These are phyloP conservation scores for Trichoderma sp. DNA, from an alignment of 2,329 filamentous ascomycete species.

Conservation along the genomic window DNA sequence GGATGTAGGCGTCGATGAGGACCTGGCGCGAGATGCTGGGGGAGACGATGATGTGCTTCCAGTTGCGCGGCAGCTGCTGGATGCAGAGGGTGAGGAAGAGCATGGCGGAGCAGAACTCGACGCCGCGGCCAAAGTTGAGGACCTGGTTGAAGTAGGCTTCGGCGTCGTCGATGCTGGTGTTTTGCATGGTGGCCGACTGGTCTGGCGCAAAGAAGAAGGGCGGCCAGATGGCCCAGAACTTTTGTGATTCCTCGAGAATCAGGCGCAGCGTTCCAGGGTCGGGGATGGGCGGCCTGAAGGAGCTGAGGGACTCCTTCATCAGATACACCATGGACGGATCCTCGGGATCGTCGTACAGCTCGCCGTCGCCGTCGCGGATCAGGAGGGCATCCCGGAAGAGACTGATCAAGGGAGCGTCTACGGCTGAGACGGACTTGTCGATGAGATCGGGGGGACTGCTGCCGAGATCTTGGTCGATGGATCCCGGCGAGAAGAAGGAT, in stretches of 20 bases:
- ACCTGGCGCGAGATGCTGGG: slow-evolving; percentile 38
- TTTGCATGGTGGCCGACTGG: slow-evolving; percentile 4
- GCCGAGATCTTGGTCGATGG: neutral
- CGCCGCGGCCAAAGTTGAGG: slow-evolving; percentile 32
- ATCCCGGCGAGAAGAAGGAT: slow-evolving; percentile 1
- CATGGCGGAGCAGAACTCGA: slow-evolving; percentile 37
- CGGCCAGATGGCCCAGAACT: slow-evolving; percentile 29
- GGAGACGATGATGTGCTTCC: slow-evolving; percentile 32
- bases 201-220: slow-evolving; percentile 19
- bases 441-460: neutral
- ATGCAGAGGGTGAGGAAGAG: slow-evolving; percentile 44
- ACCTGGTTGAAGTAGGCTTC: slow-evolving; percentile 37
- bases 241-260: slow-evolving; percentile 26
- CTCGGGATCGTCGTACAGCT: slow-evolving; percentile 15
- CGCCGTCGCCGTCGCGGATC: slow-evolving; percentile 16
- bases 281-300: slow-evolving; percentile 19
- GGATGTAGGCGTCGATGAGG: slow-evolving; percentile 45
- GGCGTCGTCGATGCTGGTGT: slow-evolving; percentile 19
- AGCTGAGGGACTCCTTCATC: slow-evolving; percentile 17
- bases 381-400: slow-evolving; percentile 21
- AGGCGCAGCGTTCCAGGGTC: slow-evolving; percentile 17
- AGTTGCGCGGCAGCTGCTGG: slow-evolving; percentile 36
- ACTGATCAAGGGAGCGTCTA: slow-evolving; percentile 14
- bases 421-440: neutral
- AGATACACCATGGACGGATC: neutral